phyloP scores from a whole-genome alignment of 768 basidiomycete genomes.

The Stropharia rugosoannulata region DNA sequence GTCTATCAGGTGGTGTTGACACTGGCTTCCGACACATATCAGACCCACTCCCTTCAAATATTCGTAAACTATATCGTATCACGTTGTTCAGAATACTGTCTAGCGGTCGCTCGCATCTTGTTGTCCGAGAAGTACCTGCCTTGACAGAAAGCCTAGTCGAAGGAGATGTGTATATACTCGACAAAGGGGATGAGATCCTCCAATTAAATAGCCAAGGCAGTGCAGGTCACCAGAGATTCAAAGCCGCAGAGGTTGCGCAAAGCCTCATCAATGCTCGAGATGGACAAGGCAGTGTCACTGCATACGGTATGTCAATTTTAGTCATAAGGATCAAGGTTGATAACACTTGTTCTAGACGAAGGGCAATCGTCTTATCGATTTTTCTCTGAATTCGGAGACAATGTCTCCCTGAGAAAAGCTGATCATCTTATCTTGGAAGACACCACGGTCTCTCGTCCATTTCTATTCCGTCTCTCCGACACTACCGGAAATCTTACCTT shows the following conservation, averaged over 20 bases:
- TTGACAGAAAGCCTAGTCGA: conserved; percentile 45
- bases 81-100: conserved; percentile 27
- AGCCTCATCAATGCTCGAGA: conserved; percentile 40
- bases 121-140: conserved; percentile 49
- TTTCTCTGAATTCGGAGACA: conserved; percentile 44
- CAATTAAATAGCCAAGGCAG: conserved; percentile 59
- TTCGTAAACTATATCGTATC: conserved; percentile 52
- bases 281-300: conserved; percentile 40
- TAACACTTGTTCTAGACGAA: conserved; percentile 41
- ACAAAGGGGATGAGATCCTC: conserved; percentile 51
- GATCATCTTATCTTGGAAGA: conserved; percentile 6
- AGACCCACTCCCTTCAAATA: conserved; percentile 29
- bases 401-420: conserved; percentile 18
- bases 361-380: conserved; percentile 46
- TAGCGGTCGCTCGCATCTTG: conserved; percentile 26
- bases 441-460: conserved; percentile 11
- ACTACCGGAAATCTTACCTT: conserved; percentile 38
- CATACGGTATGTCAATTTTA: conserved; percentile 41
- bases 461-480: conserved; percentile 46
- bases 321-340: background rate
- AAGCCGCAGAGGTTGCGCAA: conserved; percentile 59
- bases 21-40: conserved; percentile 33
- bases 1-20: conserved; percentile 28
- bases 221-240: conserved; percentile 56
- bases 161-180: conserved; percentile 60